A percentile compares a stretch with the other conserved stretches of the same genome.
These are phyloP conservation scores for Russula compacta DNA, from an alignment of 768 basidiomycete genomes.

Conservation along the genomic window DNA sequence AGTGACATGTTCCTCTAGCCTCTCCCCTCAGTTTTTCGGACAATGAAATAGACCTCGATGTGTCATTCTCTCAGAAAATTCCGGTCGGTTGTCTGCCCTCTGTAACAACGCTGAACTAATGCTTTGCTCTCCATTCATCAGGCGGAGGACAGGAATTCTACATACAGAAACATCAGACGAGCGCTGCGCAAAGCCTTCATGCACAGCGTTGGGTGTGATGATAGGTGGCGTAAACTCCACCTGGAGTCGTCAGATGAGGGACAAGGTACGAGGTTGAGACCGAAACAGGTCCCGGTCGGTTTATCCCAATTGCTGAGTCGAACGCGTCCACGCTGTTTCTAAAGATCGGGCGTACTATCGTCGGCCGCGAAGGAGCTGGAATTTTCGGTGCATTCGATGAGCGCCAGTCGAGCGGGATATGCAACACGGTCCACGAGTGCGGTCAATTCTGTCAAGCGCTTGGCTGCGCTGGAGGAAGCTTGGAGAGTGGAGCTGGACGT, in stretches of 20 bases:
- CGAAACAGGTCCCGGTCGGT: not conserved
- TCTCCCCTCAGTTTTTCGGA: slow-evolving; percentile 24
- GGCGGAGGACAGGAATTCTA: slow-evolving; percentile 17
- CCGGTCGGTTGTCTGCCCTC: slow-evolving; percentile 25
- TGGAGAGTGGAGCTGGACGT: not conserved
- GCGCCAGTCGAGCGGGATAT: slow-evolving; percentile 45
- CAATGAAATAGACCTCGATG: slow-evolving; percentile 31
- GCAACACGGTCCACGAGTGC: slow-evolving; percentile 15
- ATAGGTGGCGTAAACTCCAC: slow-evolving; percentile 25
- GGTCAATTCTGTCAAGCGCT: not conserved
- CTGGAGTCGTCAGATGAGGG: slow-evolving; percentile 24
- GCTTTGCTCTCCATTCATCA: not conserved
- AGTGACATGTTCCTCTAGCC: not conserved
- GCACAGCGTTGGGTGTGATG: slow-evolving; percentile 20
- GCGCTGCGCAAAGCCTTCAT: slow-evolving; percentile 33
- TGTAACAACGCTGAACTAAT: not conserved
- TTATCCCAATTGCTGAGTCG: not conserved
- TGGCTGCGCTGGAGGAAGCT: not conserved
- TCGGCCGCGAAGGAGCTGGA: slow-evolving; percentile 40
- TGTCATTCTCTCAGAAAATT: slow-evolving; percentile 35
- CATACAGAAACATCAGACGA: slow-evolving; percentile 33
- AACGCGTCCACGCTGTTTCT: not conserved
- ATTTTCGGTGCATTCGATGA: slow-evolving; percentile 38
- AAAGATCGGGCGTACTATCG: slow-evolving; percentile 36
- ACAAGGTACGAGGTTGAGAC: not conserved